Evolutionary conservation across 2,329 filamentous ascomycete species (phyloP).

Genomic region (Aspergillus intermedius): DNA sequence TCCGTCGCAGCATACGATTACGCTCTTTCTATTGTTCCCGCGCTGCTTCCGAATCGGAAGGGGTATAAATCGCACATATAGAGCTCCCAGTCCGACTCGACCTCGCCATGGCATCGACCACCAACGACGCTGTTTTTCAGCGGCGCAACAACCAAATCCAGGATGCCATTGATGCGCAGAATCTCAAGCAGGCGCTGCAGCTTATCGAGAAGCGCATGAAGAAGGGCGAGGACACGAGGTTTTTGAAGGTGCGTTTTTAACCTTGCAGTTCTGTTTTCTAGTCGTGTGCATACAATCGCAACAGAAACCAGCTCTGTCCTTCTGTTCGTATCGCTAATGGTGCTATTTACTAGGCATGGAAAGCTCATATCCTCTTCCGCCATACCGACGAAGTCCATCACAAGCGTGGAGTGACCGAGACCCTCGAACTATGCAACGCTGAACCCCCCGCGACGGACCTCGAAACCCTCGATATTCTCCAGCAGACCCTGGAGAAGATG

Average conservation of each 20-base stretch:
- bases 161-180: slow-evolving; percentile 43
- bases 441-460: slow-evolving; percentile 40
- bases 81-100: background rate
- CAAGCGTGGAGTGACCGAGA: slow-evolving; percentile 38
- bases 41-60: background rate
- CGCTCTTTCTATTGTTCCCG: background rate
- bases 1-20: slow-evolving; percentile 15
- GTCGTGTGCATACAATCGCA: no score
- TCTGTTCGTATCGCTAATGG: background rate
- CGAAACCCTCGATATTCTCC: slow-evolving; percentile 39
- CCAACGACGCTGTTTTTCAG: slow-evolving; percentile 35
- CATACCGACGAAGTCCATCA: slow-evolving; percentile 37
- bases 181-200: slow-evolving; percentile 45
- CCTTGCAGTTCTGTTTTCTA: background rate
- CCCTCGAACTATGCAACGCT: slow-evolving; percentile 36
- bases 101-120: slow-evolving; percentile 9
- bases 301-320: background rate
- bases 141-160: slow-evolving; percentile 45
- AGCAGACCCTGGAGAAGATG: slow-evolving; percentile 33
- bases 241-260: slow-evolving; percentile 26
- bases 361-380: slow-evolving; percentile 35
- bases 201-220: slow-evolving; percentile 49
- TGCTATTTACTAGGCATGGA: slow-evolving; percentile 31
- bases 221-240: slow-evolving; percentile 45
- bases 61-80: background rate